Base-by-base conservation (phyloP, 2,329 filamentous ascomycete species). In the Colletotrichum camelliae region DNA sequence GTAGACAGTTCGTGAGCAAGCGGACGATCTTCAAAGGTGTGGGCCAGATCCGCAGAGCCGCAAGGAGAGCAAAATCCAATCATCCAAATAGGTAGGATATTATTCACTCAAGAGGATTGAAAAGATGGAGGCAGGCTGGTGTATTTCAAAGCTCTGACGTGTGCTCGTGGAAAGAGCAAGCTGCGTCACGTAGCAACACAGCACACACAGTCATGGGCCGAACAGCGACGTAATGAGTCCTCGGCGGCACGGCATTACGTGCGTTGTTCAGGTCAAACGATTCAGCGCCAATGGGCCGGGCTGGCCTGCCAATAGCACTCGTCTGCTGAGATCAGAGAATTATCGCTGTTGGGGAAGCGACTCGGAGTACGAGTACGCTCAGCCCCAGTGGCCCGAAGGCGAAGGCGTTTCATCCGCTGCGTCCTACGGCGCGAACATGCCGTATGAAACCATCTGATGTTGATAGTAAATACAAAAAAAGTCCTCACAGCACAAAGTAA, bases 371-470 rank as follows among this genome's bases (percentile, higher is more conserved):
- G 21, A 60, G 57, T n/a, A 43, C 67, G 60, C 52, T 71, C 60
- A 64, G 60, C 43, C 57, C 65, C 73, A 55, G 29, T 18, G 15
- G 57, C 31, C 39, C 73, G 58, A 31, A 62, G 43, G 64, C 57
- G 70, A 68, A 60, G 58, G 29, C 43, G 74, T 76, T 76, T 76
- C 74, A 76, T 62, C 65, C 43, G 29, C 68, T 75, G 61, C 70
- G 57, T 66, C 57, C 33, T 55, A 65, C 70, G 64, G 73, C 70
- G 74, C 61, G 35, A 65, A 60, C 58, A 9, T 60, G 65, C 58
- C 64, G 70, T 12, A n/a, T 76, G 74, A 76, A 76, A 76, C 74
- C 70, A 48, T 76, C 74, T 69, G 74, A 76, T 65, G 18, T 67
- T 68, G 12, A 9, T 61, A 39, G 48, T n/a, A 31, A 29, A 65